Percentiles rank a stretch among this genome's conserved stretches.
These are phyloP conservation scores for Chalciporus chontae DNA, from an alignment of 768 basidiomycete species.

Conservation along the genomic window DNA sequence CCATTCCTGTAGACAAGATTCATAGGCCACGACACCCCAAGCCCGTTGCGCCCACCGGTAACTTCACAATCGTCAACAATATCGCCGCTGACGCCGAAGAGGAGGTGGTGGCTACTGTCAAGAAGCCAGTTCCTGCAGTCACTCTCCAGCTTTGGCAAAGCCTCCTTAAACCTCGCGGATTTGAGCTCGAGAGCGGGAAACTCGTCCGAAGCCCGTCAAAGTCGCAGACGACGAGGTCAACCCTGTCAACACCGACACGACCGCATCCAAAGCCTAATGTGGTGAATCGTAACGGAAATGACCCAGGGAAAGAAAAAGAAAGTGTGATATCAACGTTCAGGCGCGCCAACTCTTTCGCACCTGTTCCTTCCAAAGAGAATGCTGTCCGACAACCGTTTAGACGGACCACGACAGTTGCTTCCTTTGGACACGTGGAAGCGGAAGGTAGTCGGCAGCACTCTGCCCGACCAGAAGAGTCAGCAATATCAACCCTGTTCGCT, in stretches of 20 bases:
- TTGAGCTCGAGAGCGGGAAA: slow-evolving; percentile 52
- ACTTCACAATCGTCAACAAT: slow-evolving; percentile 21
- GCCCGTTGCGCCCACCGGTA: slow-evolving; percentile 7
- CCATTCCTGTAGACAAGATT: slow-evolving; percentile 5
- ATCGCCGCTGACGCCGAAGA: slow-evolving; percentile 30
- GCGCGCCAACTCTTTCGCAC: slow-evolving; percentile 64
- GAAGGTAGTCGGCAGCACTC: slow-evolving; percentile 14
- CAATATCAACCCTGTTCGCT: slow-evolving; percentile 40
- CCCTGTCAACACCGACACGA: slow-evolving; percentile 15
- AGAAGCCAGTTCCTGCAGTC: slow-evolving; percentile 56
- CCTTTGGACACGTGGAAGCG: slow-evolving; percentile 13
- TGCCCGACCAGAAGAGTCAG: background rate
- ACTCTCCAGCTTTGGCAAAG: slow-evolving; percentile 70
- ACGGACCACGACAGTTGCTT: slow-evolving; percentile 33
- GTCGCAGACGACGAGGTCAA: slow-evolving; percentile 25
- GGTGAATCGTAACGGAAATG: background rate
- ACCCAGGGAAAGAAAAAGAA: slow-evolving; percentile 14
- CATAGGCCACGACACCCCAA: slow-evolving; percentile 22
- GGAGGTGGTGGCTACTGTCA: slow-evolving; percentile 56
- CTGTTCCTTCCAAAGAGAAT: slow-evolving; percentile 25
- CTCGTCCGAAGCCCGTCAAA: slow-evolving; percentile 63
- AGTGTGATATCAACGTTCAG: slow-evolving; percentile 57
- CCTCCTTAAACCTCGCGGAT: slow-evolving; percentile 65
- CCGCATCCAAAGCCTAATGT: slow-evolving; percentile 3
- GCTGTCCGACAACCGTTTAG: slow-evolving; percentile 44